Evolutionary conservation across 495 filamentous ascomycete species (phyloP), one percentile per base, ranked within the genome.

Genomic region (Copromyces sp.): DNA sequence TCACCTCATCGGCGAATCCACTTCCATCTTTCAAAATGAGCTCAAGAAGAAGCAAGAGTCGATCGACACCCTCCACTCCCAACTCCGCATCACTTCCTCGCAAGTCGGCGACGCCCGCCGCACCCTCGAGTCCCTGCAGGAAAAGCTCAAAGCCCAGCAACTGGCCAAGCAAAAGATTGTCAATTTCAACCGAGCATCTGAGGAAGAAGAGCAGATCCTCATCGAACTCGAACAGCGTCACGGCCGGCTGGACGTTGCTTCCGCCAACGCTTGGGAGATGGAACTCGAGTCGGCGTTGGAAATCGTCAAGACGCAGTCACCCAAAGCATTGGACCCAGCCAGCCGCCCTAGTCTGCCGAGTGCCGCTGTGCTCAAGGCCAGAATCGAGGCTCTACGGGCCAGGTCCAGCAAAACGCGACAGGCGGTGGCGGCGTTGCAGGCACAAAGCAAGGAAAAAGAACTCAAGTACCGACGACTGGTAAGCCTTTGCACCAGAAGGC

Each of bases 11-110:
- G 87, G 87, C 9, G 88, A 91, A 68, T 90, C 93, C 35, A 88
- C 93, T 45, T 84, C 87, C 32, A 89, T 92, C 45, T 92, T 97
- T 78, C 89, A 91, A 29, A 83, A 86, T n/a, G 91, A 91, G 73
- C 83, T 96, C 39, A 90, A 88, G 42, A 85, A 89, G 53, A 97
- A 97, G 75, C 95, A 98, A 83, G 88, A 91, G 39, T 85, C 89
- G 20, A 90, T 97, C 72, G 93, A 95, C 75, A 82, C 88, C 39
- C 89, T 93, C 71, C 93, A 97, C 77, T 81, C 85, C 35, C 87
- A 89, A 35, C 89, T 99, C 61, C 90, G 93, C 42, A 90, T 94
- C 39, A 88, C 91, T 5, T 94, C 93, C n/a, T 86, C 91, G 42
- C 88, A 89, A 40, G 86, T 96, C 9, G 90, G 90, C 72, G 89